Conservation (phyloP, 352 stramenopile species). For the Globisporangium canariense region DNA sequence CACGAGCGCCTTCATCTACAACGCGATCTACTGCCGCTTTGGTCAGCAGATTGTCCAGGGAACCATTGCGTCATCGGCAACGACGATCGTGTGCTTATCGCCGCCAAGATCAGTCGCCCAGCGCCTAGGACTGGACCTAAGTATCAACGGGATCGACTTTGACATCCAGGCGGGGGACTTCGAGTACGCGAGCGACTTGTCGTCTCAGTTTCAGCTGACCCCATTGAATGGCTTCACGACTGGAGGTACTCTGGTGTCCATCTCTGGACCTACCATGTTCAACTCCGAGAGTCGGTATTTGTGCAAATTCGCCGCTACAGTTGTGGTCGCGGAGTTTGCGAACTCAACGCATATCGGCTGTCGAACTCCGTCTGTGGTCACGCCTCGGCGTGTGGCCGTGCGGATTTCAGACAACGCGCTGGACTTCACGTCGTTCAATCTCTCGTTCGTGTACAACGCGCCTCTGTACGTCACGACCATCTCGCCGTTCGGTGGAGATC, state of each 20-base stretch:
- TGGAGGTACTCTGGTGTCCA: slow-evolving; percentile 55
- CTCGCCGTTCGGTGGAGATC: slow-evolving; percentile 57
- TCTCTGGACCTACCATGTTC: slow-evolving; percentile 32
- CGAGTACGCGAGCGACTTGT: slow-evolving; percentile 35
- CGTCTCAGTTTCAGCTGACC: slow-evolving; percentile 23
- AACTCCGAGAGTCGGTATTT: slow-evolving; percentile 26
- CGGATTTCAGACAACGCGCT: slow-evolving; percentile 52
- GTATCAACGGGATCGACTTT: slow-evolving; percentile 51
- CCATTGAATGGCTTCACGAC: slow-evolving; percentile 38
- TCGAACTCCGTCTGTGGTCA: slow-evolving; percentile 34
- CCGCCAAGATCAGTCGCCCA: slow-evolving; percentile 14
- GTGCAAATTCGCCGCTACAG: slow-evolving; percentile 48
- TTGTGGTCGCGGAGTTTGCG: slow-evolving; percentile 41
- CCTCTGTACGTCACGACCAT: slow-evolving; percentile 51
- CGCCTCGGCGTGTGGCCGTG: slow-evolving; percentile 32
- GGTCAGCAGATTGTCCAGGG: slow-evolving; percentile 36
- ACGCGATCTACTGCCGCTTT: slow-evolving; percentile 53
- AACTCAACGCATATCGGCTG: slow-evolving; percentile 60
- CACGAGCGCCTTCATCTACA: slow-evolving; percentile 17
- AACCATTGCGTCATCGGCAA: slow-evolving; percentile 2
- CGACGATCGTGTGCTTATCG: slow-evolving; percentile 28
- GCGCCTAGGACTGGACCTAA: slow-evolving; percentile 31
- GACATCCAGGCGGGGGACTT: slow-evolving; percentile 42
- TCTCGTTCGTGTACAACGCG: slow-evolving; percentile 52
- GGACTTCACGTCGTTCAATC: slow-evolving; percentile 45